These are phyloP conservation scores for Carex myosuroides DNA, from an alignment of 176 grass and related monocot genomes.

Conservation along the genomic window DNA sequence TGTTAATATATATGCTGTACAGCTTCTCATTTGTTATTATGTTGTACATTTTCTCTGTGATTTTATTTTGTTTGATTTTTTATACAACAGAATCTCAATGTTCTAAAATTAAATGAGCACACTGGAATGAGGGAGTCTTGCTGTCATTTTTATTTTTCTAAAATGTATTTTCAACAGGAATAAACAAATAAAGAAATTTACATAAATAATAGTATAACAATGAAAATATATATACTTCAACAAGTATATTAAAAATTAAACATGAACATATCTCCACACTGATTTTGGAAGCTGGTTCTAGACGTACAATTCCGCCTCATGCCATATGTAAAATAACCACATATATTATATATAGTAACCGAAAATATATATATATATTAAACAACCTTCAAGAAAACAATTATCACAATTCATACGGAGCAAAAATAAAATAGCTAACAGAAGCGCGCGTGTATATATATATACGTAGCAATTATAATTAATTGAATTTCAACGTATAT, in stretches of 20 bases:
- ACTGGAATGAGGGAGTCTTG: not conserved
- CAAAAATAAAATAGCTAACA: too few species aligned
- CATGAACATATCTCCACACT: not conserved
- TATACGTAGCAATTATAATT: not conserved
- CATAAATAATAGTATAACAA: not conserved
- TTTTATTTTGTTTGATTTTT: not conserved
- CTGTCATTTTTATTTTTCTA: not conserved
- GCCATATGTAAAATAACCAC: not conserved
- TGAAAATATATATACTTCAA: not conserved
- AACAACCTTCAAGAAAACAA: too few species aligned
- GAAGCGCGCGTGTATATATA: too few species aligned
- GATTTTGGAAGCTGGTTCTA: not conserved
- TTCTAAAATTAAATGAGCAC: not conserved
- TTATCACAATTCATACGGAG: too few species aligned
- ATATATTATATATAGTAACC: too few species aligned
- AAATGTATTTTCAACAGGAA: not conserved
- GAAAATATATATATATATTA: too few species aligned
- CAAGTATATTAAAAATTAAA: not conserved
- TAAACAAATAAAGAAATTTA: not conserved
- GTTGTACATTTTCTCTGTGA: not conserved
- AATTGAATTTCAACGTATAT: not conserved
- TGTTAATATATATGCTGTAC: not conserved
- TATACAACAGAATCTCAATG: not conserved
- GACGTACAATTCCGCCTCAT: not conserved
- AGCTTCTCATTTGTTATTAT: not conserved